Conservation (phyloP, 2,329 filamentous ascomycete species). For the Pseudocercospora pini-densiflorae region DNA sequence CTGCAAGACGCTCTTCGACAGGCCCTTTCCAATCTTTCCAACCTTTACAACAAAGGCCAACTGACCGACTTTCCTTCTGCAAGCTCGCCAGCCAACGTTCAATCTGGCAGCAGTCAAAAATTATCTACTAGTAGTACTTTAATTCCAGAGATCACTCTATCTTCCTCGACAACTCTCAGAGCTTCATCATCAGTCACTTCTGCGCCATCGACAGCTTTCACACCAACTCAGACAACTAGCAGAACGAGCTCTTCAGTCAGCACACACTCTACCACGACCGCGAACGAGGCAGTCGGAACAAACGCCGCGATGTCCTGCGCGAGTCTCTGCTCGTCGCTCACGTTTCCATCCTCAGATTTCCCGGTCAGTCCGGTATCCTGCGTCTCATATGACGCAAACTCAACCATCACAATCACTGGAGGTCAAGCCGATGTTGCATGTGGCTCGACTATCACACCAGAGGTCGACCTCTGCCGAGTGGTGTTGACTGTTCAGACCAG, state of each 20-base stretch:
- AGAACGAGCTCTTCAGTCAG: slow-evolving; percentile 8
- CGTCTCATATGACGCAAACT: slow-evolving; percentile 30
- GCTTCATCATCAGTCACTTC: slow-evolving; percentile 4
- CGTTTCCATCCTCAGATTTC: slow-evolving; percentile 27
- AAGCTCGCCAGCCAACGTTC: slow-evolving; percentile 8
- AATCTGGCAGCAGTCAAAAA: slow-evolving; percentile 1
- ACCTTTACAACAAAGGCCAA: slow-evolving; percentile 21
- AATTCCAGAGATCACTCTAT: slow-evolving; percentile 14
- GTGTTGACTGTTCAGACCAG: slow-evolving; percentile 47
- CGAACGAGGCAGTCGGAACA: slow-evolving; percentile 9
- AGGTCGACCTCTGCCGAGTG: slow-evolving; percentile 47
- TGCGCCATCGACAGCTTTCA: neutral
- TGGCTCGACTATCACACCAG: slow-evolving; percentile 31
- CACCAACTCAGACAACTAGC: slow-evolving; percentile 1
- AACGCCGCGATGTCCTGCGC: slow-evolving; percentile 25
- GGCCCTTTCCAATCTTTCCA: slow-evolving; percentile 21
- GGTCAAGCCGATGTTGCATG: slow-evolving; percentile 33
- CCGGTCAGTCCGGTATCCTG: slow-evolving; percentile 31
- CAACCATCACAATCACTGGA: slow-evolving; percentile 33
- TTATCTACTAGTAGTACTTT: slow-evolving; percentile 22
- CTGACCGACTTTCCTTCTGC: slow-evolving; percentile 18
- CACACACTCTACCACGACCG: slow-evolving; percentile 7
- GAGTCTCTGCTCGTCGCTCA: slow-evolving; percentile 31
- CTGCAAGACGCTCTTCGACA: slow-evolving; percentile 26
- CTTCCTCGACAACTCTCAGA: slow-evolving; percentile 7